phyloP scores from a whole-genome alignment of 768 basidiomycete species.

The Pleurotus djamor region DNA sequence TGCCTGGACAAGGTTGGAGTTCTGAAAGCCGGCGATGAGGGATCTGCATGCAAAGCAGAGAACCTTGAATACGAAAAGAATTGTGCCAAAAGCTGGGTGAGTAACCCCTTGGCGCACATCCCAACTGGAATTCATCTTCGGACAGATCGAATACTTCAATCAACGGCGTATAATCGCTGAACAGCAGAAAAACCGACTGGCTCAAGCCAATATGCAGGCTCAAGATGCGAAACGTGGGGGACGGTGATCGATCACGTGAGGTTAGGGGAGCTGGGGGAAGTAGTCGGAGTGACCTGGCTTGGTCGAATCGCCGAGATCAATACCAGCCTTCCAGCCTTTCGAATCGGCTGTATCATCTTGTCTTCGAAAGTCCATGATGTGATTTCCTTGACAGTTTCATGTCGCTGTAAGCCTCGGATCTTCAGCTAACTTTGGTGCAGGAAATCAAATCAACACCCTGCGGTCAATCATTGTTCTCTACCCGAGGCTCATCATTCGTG shows the following conservation, averaged over 20 bases:
- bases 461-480: slow-evolving; percentile 5
- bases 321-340: background rate
- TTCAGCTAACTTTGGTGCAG: background rate
- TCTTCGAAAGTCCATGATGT: background rate
- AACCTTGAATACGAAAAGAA: slow-evolving; percentile 60
- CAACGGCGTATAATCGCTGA: slow-evolving; percentile 82
- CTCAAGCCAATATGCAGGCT: slow-evolving; percentile 32
- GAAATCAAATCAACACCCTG: background rate
- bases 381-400: background rate
- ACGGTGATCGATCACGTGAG: too few relatives aligned
- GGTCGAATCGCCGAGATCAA: too few relatives aligned
- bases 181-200: slow-evolving; percentile 71
- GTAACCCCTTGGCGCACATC: slow-evolving; percentile 20
- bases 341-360: background rate
- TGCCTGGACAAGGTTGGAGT: slow-evolving; percentile 76
- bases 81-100: slow-evolving; percentile 90
- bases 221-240: slow-evolving; percentile 2
- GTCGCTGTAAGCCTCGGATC: background rate
- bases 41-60: slow-evolving; percentile 57
- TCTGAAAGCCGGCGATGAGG: slow-evolving; percentile 73
- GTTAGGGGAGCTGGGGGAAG: too few relatives aligned
- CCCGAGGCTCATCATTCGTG: background rate
- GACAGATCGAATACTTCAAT: slow-evolving; percentile 95
- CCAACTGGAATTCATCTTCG: too few relatives aligned
- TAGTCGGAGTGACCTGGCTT: too few relatives aligned